These are phyloP conservation scores for Termitomyces sp. DNA, from an alignment of 768 basidiomycete species.

Conservation along the genomic window DNA sequence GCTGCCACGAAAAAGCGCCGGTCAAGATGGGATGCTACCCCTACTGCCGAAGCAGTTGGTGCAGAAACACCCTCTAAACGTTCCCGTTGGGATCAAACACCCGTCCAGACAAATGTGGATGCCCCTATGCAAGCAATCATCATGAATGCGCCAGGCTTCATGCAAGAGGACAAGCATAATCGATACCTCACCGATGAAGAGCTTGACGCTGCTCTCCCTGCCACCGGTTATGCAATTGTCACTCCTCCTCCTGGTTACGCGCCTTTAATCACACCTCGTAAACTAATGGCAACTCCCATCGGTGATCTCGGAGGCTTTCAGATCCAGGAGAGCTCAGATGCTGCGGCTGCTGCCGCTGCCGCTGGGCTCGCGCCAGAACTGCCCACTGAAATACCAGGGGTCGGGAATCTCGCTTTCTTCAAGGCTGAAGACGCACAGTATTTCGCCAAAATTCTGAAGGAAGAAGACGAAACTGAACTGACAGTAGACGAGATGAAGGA, in stretches of 20 bases:
- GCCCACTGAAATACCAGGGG: slow-evolving; percentile 96
- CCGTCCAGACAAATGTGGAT: slow-evolving; percentile 51
- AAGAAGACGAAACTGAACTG: slow-evolving; percentile 91
- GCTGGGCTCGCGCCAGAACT: slow-evolving; percentile 90
- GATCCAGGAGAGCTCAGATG: slow-evolving; percentile 92
- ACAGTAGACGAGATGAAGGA: slow-evolving; percentile 99
- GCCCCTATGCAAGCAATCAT: slow-evolving; percentile 74
- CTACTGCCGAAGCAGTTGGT: slow-evolving; percentile 58
- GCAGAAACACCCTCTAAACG: slow-evolving; percentile 71
- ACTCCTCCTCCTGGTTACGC: slow-evolving; percentile 93
- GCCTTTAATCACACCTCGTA: slow-evolving; percentile 61
- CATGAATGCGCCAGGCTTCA: slow-evolving; percentile 82
- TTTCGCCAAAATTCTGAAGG: slow-evolving; percentile 92
- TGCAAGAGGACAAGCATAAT: slow-evolving; percentile 95
- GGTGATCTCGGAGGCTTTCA: slow-evolving; percentile 83
- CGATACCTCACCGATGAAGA: slow-evolving; percentile 96
- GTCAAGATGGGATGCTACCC: slow-evolving; percentile 95
- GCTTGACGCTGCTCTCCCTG: slow-evolving; percentile 84
- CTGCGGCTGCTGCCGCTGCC: slow-evolving; percentile 81
- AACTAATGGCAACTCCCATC: slow-evolving; percentile 52
- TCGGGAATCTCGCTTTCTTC: slow-evolving; percentile 96
- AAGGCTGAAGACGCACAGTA: slow-evolving; percentile 98
- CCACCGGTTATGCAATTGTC: slow-evolving; percentile 85
- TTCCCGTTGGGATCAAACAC: slow-evolving; percentile 97
- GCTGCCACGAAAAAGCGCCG: slow-evolving; percentile 86